Base-by-base conservation (phyloP, 345 rosid genomes). In the Excoecaria cochinchinensis region DNA sequence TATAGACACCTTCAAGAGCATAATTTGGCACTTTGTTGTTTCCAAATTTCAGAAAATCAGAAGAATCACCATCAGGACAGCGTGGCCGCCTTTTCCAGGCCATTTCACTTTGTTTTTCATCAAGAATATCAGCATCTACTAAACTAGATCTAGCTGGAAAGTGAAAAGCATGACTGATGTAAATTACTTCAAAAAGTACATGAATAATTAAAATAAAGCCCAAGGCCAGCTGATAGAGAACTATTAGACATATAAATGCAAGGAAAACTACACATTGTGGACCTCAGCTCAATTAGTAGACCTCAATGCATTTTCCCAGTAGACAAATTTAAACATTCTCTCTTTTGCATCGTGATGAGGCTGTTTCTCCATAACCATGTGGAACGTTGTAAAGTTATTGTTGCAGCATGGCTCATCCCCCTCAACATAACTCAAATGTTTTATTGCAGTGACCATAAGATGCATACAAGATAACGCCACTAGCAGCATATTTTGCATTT, bases 51-150 rank as follows among this genome's bases (percentile, higher is more conserved):
- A 74, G 22, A 59, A 80, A 82, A 46, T 83, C 76, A 75, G 74
- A 77, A 69, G 83, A 80, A 46, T 40, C 57, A 48, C 51, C 77
- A 59, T 84, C 85, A 76, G 66, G 65, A 80, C 76, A 53, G 71
- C 39, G 75, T 38, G 77, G 83, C 85, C 76, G 76, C 25, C 71
- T 78, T 68, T 81, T 83, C 92, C 87, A 75, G 67, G 80, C 74
- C 74, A 78, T 25, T 53, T 73, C 77, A 50, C 48, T 81, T 69
- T 87, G 75, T 48, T 64, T 76, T 68, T 79, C 87, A 78, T 77
- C 73, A 71, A 71, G 84, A 74, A 79, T 75, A 53, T 78, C 66
- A 59, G 68, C 79, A 69, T 78, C 84, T n/a, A 77, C 58, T 60
- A 76, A 82, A 72, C 77, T 52, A 24, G 78, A 76, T 57, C 76